These are phyloP conservation scores for Solanum gracilifrons DNA, from an alignment of 257 asterid genomes.

Conservation along the genomic window DNA sequence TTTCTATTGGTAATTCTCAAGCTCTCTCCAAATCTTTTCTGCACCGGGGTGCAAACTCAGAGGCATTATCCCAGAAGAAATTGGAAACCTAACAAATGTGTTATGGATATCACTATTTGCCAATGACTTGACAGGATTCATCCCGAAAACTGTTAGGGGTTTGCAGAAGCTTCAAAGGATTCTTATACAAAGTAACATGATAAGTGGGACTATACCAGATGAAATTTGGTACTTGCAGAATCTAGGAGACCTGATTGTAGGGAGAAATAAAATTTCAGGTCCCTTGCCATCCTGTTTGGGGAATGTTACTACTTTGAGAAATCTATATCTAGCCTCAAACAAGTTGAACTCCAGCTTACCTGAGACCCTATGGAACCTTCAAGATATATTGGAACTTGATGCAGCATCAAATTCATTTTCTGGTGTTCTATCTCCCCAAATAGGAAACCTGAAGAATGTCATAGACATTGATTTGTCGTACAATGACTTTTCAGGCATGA, in stretches of 20 bases:
- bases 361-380: slow-evolving; percentile 2
- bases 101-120: not conserved
- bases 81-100: slow-evolving; percentile 14
- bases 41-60: not conserved
- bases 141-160: not conserved
- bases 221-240: not conserved
- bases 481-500: slow-evolving; percentile 7
- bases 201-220: not conserved
- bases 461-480: not conserved
- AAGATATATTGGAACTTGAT: not conserved
- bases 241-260: not conserved
- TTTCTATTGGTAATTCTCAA: slow-evolving; percentile 23
- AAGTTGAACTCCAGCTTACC: slow-evolving; percentile 10
- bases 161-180: not conserved
- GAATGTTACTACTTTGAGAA: not conserved
- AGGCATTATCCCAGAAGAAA: slow-evolving; percentile 14
- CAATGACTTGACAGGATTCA: not conserved
- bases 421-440: slow-evolving; percentile 1
- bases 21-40: not conserved
- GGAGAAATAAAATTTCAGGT: slow-evolving; percentile 1
- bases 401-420: slow-evolving; percentile 10
- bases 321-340: not conserved
- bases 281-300: slow-evolving; percentile 21
- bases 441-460: slow-evolving; percentile 4
- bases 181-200: not conserved